Base-by-base conservation (phyloP, 2,329 filamentous ascomycete species). In the Cytospora chrysosperma region DNA sequence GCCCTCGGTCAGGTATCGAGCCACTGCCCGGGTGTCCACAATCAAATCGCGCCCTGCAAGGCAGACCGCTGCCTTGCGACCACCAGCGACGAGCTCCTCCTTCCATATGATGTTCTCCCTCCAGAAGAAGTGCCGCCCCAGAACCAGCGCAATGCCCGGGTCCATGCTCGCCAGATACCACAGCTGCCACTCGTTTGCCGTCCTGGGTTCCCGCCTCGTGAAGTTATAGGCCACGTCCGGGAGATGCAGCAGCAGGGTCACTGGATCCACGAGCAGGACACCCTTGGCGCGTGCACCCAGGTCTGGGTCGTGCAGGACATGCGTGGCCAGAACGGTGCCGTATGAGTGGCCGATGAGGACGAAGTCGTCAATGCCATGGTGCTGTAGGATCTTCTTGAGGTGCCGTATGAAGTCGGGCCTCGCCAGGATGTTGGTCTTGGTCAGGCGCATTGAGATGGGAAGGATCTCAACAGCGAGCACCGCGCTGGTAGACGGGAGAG, bases 211-310 rank as follows among this genome's bases (percentile, higher is more conserved):
- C 30, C 83, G 76, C 65, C 81, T 76, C 13, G 84, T 87, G 71
- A 92, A 91, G 74, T 91, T 92, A 78, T 86, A 91, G 13, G 88
- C 87, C 34, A 91, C 86, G 65, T 89, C 81, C 1, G 88, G 88
- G 40, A 89, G 79, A 71, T 92, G 88, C 37, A 92, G 78, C 61
- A 90, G 75, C 60, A 91, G 81, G 27, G 82, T 85, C 12, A 91
- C 86, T 0, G 89, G 89, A 70, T 91, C 82, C 59, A 84, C 75
- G 47, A 85, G 75, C 27, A 83, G 73, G 7, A 78, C 70, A 0
- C 78, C 77, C 8, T 71, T 79, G 19, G 89, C 79, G 17, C 85
- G 80, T 3, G 83, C 72, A 40, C 80, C 75, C 1, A 87, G 72
- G 1, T 67, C 68, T 0, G 79, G 72, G 27, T 80, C 78, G 28